phyloP scores from a whole-genome alignment of 148 eudicot genomes.

The Rheum nobile region DNA sequence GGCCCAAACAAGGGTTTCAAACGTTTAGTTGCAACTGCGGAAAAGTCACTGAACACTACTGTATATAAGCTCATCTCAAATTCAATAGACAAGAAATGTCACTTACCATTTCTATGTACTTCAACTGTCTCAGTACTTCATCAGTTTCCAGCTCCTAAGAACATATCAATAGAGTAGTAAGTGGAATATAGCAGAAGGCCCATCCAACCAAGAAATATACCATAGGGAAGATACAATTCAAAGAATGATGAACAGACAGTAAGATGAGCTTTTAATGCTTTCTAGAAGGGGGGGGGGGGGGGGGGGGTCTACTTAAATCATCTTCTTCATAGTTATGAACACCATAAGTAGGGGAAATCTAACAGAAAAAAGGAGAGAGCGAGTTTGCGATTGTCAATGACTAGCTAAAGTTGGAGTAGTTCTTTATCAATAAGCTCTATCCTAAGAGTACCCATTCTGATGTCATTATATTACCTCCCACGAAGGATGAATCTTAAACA shows the following conservation, averaged over 20 bases:
- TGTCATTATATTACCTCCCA: background rate
- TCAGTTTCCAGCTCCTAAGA: slow-evolving; percentile 72
- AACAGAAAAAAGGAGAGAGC: background rate
- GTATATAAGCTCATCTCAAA: background rate
- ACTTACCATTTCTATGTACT: slow-evolving; percentile 71
- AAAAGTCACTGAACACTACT: background rate
- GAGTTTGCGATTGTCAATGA: background rate
- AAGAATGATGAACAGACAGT: background rate
- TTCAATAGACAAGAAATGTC: background rate
- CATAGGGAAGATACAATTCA: background rate
- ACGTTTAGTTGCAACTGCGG: background rate
- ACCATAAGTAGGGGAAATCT: background rate
- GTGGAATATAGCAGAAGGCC: background rate
- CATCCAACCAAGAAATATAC: slow-evolving; percentile 5
- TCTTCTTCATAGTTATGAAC: background rate
- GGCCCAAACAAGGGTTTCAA: background rate
- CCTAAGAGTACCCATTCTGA: background rate
- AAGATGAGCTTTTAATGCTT: background rate
- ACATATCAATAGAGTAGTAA: background rate
- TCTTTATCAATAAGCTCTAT: background rate
- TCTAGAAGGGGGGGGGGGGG: background rate
- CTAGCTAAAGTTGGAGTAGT: background rate
- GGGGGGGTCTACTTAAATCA: background rate
- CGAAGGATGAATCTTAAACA: too few relatives aligned
- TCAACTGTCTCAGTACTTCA: slow-evolving; percentile 70